Evolutionary conservation across 2,329 filamentous ascomycete species (phyloP).

Genomic region (Chrysoporthe austroafricana): DNA sequence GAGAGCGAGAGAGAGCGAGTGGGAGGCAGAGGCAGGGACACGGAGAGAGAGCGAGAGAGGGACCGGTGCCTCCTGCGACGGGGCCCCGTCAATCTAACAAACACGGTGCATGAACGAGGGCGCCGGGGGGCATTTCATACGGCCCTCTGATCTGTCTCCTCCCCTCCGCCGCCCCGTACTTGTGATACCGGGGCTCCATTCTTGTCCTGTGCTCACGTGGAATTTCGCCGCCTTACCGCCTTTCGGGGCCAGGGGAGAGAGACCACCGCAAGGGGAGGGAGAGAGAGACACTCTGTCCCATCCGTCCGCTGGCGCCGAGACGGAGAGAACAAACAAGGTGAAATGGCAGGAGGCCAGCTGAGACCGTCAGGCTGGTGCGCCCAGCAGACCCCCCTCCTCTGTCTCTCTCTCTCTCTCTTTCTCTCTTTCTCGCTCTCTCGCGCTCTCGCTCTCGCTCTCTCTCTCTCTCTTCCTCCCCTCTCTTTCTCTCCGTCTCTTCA

Average conservation of each 20-base stretch:
- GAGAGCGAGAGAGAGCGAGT: neutral
- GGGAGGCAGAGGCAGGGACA: neutral
- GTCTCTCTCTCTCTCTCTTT: neutral
- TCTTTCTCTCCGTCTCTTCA: too few species aligned
- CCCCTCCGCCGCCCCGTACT: neutral
- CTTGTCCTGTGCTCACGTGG: slow-evolving; percentile 5
- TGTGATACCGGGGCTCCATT: neutral
- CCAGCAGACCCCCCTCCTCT: neutral
- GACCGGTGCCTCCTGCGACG: neutral
- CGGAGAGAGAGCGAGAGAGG: too few species aligned
- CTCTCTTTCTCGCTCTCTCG: neutral
- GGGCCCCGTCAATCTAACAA: neutral
- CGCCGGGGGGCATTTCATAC: neutral
- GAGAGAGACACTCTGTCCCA: neutral
- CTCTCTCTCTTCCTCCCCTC: too few species aligned
- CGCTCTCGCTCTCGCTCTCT: neutral
- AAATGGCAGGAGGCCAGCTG: neutral
- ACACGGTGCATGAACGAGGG: slow-evolving; percentile 4
- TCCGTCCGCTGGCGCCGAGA: too few species aligned
- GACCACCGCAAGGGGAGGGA: neutral
- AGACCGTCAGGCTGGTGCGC: neutral
- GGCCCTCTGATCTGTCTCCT: neutral
- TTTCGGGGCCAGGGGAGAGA: neutral
- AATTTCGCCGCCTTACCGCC: neutral
- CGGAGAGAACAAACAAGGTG: neutral